Base-by-base conservation (phyloP, 192 early-diverging fungal genomes). In the Coemansia sp. region DNA sequence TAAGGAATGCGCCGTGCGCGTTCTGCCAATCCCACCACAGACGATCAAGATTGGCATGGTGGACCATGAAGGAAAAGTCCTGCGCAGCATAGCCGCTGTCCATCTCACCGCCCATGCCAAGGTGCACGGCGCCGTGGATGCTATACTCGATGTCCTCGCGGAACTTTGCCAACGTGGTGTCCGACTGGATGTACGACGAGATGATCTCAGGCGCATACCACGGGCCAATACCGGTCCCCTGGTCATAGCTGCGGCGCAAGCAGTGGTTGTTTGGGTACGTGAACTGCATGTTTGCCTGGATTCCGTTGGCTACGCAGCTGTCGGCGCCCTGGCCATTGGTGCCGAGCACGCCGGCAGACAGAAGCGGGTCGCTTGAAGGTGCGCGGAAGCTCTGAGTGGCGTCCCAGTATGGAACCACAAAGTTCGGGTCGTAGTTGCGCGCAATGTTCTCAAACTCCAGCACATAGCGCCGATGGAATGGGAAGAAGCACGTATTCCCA, bases 11-110 rank as follows among this genome's bases (percentile, higher is more conserved):
- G 37, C 59, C 52, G 50, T 79, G 66, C 1, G 34, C 50, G 68
- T 71, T 76, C 59, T 83, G 82, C 82, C 82, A 83, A 63, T 80
- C 74, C 65, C 65, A 68, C 82, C 82, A 83, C 71, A 83, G 65
- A 17, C 72, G 64, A 57, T 83, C 82, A 11, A 83, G 50, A 34
- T 77, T 77, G 27, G 82, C 70, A 37, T 83, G 82, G 33, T 82
- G 79, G 17, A 75, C 54, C 78, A 81, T 81, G 50, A 81, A 81
- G 62, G 56, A 74, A 64, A 75, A 81, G 66, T 83, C 82, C 6
- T 80, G 70, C 2, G 82, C 73, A 11, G 74, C 74, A 38, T 70
- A 77, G 23, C 71, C 66, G 15, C 61, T 59, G 59, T 67, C 36
- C 82, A 83, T 80, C 31, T 79, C 78, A 25, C 82, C 78, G 34